phyloP scores from a whole-genome alignment of 2,329 filamentous ascomycete genomes.

The Monosporascus ibericus region DNA sequence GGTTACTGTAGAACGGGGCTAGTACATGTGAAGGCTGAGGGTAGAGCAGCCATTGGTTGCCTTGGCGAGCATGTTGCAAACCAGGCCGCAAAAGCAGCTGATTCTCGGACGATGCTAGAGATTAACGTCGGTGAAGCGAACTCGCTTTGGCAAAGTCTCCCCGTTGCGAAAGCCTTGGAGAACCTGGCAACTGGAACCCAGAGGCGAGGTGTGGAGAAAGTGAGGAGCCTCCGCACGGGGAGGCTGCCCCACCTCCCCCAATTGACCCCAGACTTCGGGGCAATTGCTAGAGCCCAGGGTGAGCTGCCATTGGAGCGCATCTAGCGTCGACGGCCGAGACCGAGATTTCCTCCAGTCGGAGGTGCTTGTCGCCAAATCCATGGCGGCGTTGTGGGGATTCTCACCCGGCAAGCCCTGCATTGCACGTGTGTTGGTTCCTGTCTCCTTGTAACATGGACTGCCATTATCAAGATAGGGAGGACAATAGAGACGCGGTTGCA shows the following conservation, averaged over 20 bases:
- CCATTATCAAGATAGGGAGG: slow-evolving; percentile 4
- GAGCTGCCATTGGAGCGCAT: slow-evolving; percentile 18
- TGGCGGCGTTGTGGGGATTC: neutral
- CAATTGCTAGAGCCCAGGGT: neutral
- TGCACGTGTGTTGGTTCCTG: neutral
- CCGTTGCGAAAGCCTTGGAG: neutral
- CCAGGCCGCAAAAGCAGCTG: too few species aligned
- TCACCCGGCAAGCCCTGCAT: neutral
- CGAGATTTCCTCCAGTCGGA: slow-evolving; percentile 18
- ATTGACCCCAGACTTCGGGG: neutral
- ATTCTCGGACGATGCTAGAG: too few species aligned
- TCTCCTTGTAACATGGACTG: slow-evolving; percentile 1
- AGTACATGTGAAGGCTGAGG: too few species aligned
- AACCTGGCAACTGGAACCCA: neutral
- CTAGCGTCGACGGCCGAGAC: neutral
- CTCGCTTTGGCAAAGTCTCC: neutral
- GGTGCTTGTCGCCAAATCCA: neutral
- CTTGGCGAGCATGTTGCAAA: too few species aligned
- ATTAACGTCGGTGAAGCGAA: neutral
- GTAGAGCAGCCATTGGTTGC: too few species aligned
- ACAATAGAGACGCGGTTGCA: neutral
- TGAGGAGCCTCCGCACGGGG: neutral
- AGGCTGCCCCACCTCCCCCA: neutral
- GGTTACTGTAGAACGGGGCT: too few species aligned
- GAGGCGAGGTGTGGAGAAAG: neutral